These are phyloP conservation scores for Malassezia brasiliensis DNA, from an alignment of 1,284 basidiomycete genomes.

Conservation along the genomic window DNA sequence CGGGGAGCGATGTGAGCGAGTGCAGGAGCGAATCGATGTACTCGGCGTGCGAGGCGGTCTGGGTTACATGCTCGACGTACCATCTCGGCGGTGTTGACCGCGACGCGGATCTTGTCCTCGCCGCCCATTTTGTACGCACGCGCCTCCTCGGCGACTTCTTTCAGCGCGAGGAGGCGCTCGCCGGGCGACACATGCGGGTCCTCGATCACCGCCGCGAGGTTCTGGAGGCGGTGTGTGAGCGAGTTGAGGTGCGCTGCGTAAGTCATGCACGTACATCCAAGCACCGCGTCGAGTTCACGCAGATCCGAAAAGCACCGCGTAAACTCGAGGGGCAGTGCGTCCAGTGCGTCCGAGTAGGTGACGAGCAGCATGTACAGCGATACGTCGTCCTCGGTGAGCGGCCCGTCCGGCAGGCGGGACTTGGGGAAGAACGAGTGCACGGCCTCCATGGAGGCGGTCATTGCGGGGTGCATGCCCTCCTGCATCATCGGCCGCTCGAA, in stretches of 20 bases:
- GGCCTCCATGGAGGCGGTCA: slow-evolving; percentile 2
- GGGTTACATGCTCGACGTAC: slow-evolving; percentile 46
- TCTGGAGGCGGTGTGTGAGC: slow-evolving; percentile 35
- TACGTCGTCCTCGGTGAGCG: slow-evolving; percentile 15
- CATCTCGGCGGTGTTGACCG: slow-evolving; percentile 82
- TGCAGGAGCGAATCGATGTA: slow-evolving; percentile 41
- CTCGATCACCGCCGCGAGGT: slow-evolving; percentile 49
- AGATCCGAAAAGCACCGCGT: slow-evolving; percentile 89
- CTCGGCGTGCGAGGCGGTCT: slow-evolving; percentile 45
- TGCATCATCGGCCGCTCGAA: background rate
- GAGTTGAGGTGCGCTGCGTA: slow-evolving; percentile 32
- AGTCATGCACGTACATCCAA: slow-evolving; percentile 53
- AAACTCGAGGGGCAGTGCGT: slow-evolving; percentile 84
- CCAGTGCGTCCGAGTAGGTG: slow-evolving; percentile 64
- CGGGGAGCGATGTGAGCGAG: slow-evolving; percentile 31
- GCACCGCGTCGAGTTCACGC: slow-evolving; percentile 91
- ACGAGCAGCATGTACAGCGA: slow-evolving; percentile 35
- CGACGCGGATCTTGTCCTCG: slow-evolving; percentile 97
- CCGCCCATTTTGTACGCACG: slow-evolving; percentile 82
- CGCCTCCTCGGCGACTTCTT: slow-evolving; percentile 88
- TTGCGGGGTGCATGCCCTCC: slow-evolving; percentile 7
- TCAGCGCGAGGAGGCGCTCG: slow-evolving; percentile 72
- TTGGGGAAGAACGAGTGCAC: slow-evolving; percentile 17
- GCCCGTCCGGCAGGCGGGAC: slow-evolving; percentile 9
- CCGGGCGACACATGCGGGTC: slow-evolving; percentile 61